Evolutionary conservation across 306 rosid genomes (phyloP), one percentile per base, ranked within the genome.

Genomic region (Begonia peltatifolia): DNA sequence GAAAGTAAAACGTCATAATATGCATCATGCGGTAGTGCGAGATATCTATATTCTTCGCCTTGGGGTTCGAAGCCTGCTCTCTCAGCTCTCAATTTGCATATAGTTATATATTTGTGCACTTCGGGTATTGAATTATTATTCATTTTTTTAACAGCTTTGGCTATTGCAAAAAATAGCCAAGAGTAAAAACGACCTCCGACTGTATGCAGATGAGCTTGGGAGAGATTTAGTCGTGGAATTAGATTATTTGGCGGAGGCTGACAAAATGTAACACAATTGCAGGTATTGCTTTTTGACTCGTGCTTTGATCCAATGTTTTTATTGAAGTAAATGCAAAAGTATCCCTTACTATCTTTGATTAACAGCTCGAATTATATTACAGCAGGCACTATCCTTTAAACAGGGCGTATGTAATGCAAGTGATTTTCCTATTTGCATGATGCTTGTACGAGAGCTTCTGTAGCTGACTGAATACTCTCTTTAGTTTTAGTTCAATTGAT

Each of bases 181-280:
- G 72, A 80, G 97, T 72, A 89, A 80, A 77, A 67, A 70, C 74
- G 97, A 89, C 62, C 81, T 80, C 57, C 90, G 94, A 43, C 57
- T 82, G 10, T 89, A 89, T 82, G 97, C 95, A 60, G 97, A 89
- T 66, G 97, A 89, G 78, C 87, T 89, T 7, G 97, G 95, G 61
- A 85, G 65, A 67, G 97, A 94, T 57, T 84, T 89, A 55, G 75
- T 82, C 49, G 97, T 94, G 38, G 94, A 89, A 71, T 71, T 89
- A 71, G 90, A 85, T 17, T 17, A 17, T 17, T 17, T 17, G 18
- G 18, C 18, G 18, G 18, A 17, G 18, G 18, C 18, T 17, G 18
- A 17, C 18, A 17, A 17, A 17, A 17, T 17, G 18, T 17, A 17
- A 0, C 18, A 17, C 18, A 17, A 17, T 17, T 17, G 69, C 83